These are phyloP conservation scores for Pseudogymnoascus sp. DNA, from an alignment of 2,329 filamentous ascomycete genomes.

Conservation along the genomic window DNA sequence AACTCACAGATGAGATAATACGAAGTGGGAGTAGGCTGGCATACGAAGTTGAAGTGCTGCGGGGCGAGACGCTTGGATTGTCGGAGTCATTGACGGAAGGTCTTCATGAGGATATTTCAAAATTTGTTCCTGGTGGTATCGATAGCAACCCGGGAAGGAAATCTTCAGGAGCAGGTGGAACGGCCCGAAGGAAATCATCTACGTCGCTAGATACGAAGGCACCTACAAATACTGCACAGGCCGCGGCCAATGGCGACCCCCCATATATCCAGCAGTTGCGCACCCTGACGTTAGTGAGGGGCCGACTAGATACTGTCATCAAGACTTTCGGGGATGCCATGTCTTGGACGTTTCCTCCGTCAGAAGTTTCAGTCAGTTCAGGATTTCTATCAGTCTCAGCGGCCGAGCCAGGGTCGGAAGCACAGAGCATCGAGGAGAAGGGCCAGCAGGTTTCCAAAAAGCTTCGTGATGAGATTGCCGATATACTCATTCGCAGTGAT, in stretches of 20 bases:
- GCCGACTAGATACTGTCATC: constrained; percentile 82
- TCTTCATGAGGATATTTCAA: constrained; percentile 62
- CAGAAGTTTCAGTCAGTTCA: constrained; percentile 73
- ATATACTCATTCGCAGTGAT: constrained; percentile 51
- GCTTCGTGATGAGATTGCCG: constrained; percentile 64
- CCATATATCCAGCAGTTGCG: constrained; percentile 71
- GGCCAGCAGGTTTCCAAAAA: constrained; percentile 72
- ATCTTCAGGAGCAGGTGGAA: constrained; percentile 20
- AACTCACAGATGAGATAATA: constrained; percentile 90
- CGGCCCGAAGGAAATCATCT: constrained; percentile 23
- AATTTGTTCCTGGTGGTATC: constrained; percentile 56
- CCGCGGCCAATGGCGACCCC: constrained; percentile 32
- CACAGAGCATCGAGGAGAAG: constrained; percentile 73
- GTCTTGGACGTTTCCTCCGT: constrained; percentile 88
- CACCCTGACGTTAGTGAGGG: constrained; percentile 73
- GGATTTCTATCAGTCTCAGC: constrained; percentile 87
- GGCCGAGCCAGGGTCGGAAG: constrained; percentile 61
- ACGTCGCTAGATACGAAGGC: constrained; percentile 23
- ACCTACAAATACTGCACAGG: constrained; percentile 19
- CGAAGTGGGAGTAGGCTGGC: constrained; percentile 80
- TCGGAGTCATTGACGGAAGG: constrained; percentile 70
- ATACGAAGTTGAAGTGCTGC: constrained; percentile 88
- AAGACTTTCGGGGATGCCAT: constrained; percentile 90
- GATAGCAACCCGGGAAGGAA: constrained; percentile 21
- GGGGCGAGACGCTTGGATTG: constrained; percentile 79